Conservation (phyloP, 1,284 basidiomycete genomes). For the Stygiomarasmius scandens region DNA sequence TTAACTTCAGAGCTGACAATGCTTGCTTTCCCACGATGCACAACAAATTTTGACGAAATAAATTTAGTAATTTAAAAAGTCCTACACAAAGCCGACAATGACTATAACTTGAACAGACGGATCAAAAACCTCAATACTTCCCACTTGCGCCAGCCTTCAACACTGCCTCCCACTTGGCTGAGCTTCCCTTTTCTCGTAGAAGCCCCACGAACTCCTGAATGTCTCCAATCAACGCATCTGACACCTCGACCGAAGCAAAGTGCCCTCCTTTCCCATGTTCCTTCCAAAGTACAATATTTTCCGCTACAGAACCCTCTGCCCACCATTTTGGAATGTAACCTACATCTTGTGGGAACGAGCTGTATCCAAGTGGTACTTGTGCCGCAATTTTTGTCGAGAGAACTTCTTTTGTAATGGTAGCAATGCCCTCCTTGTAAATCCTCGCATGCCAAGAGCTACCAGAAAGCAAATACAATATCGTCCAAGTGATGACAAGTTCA, state of each 20-base stretch:
- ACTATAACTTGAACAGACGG: no score
- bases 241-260: conserved; percentile 15
- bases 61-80: no score
- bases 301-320: conserved; percentile 28
- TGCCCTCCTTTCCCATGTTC: conserved; percentile 22
- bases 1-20: no score
- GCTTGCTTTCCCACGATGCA: no score
- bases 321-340: conserved; percentile 33
- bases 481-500: conserved; percentile 19
- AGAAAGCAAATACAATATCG: conserved; percentile 19
- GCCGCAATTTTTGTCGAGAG: conserved; percentile 19
- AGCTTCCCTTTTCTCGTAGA: conserved; percentile 7
- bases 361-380: conserved; percentile 28
- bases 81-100: no score
- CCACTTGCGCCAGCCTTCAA: conserved; percentile 7
- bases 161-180: conserved; percentile 9
- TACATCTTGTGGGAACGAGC: conserved; percentile 30
- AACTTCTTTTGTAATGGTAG: conserved; percentile 18
- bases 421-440: conserved; percentile 30
- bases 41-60: no score
- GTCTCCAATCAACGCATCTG: conserved; percentile 11
- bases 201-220: conserved; percentile 11
- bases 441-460: conserved; percentile 27
- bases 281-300: conserved; percentile 33
- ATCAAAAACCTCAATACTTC: not conserved